Evolutionary conservation across 2,329 filamentous ascomycete species (phyloP), one percentile per base, ranked within the genome.

Genomic region (Alternaria sp.): DNA sequence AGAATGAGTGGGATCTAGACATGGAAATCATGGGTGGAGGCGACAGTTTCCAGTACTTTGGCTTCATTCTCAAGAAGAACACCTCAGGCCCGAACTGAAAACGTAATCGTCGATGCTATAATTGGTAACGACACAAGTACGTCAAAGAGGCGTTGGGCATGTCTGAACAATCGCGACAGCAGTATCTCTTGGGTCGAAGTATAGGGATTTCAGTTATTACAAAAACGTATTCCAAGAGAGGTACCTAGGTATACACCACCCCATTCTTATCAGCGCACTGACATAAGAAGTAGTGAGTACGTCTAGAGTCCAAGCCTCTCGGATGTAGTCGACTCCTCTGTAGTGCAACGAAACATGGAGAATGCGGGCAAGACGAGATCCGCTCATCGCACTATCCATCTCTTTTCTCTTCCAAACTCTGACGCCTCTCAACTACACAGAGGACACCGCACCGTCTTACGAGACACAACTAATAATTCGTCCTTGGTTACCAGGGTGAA

Each of bases 21-120:
- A 67, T 74, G 60, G 64, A 69, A 3, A 41, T 73, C 6, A 56
- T 67, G 49, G 70, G 69, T 45, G 67, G 54, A 5, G 64, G 60
- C 9, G 67, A 67, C 20, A 65, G 63, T 16, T 75, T 74, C 40
- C 59, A 69, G 20, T 73, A 75, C 34, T 70, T 64, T 44, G 71
- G 63, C 3, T 71, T 65, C 36, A 28, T 60, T 9, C 41, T 59
- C 0, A 40, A 25, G 14, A 53, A 58, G 54, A 28, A 50, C 3
- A 41, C 12, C n/a, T 14, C 45, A 11, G 27, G 18, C 45, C 2
- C 28, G n/a, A 49, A 20, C 18, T 34, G 14, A 22, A 32, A 20
- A 16, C 3, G 4, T 4, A 10, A 7, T 18, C 2, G 11, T 11
- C 3, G 16, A 18, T 28, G 4, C n/a, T 32, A 3, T 18, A 28